These are phyloP conservation scores for Penicillium simplicissimum DNA, from an alignment of 495 filamentous ascomycete species.

Conservation along the genomic window DNA sequence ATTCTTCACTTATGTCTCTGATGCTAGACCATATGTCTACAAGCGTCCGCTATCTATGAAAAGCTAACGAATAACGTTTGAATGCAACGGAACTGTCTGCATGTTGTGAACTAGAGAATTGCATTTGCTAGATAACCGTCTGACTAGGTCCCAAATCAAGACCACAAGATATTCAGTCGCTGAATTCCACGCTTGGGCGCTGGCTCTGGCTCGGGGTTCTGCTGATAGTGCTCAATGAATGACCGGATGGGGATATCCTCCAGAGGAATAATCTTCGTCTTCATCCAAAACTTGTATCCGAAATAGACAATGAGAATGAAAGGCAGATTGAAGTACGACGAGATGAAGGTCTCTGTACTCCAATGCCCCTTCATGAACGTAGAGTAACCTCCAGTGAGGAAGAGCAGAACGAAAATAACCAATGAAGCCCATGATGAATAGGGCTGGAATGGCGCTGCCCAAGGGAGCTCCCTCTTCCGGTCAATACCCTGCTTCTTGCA, in stretches of 20 bases:
- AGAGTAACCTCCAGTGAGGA: slow-evolving; percentile 29
- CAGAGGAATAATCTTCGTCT: slow-evolving; percentile 54
- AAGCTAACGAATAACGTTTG: too few relatives aligned
- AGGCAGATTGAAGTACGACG: slow-evolving; percentile 49
- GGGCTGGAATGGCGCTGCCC: slow-evolving; percentile 52
- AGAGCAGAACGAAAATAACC: slow-evolving; percentile 48
- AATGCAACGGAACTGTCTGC: too few relatives aligned
- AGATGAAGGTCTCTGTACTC: slow-evolving; percentile 33
- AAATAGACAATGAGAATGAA: slow-evolving; percentile 53
- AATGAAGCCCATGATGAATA: slow-evolving; percentile 50
- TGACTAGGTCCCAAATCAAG: background rate
- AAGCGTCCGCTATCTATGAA: too few relatives aligned
- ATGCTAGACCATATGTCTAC: too few relatives aligned
- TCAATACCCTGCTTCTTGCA: slow-evolving; percentile 49
- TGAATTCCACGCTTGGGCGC: slow-evolving; percentile 16
- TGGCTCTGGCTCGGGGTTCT: slow-evolving; percentile 28
- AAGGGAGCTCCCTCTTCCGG: slow-evolving; percentile 47
- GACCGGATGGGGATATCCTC: slow-evolving; percentile 44
- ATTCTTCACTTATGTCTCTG: too few relatives aligned
- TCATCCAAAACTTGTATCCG: slow-evolving; percentile 55
- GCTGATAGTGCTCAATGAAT: slow-evolving; percentile 24
- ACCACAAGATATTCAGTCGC: slow-evolving; percentile 30
- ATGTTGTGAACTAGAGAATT: background rate
- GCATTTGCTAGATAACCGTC: background rate
- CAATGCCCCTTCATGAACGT: slow-evolving; percentile 55